Base-by-base conservation (phyloP, 495 filamentous ascomycete species). In the Glarea lozoyensis region DNA sequence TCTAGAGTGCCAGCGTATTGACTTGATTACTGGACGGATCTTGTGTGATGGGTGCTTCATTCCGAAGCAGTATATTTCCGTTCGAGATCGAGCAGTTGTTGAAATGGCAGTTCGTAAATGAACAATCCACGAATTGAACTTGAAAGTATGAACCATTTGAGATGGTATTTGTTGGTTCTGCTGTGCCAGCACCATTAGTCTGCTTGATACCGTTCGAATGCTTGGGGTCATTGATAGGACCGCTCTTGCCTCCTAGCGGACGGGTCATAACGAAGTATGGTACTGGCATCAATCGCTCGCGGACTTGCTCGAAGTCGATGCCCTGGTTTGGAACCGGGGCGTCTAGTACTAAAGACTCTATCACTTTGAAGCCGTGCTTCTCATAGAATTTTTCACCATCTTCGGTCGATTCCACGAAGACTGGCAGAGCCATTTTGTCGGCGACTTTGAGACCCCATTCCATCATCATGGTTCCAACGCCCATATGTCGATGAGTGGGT, bases 371-470 rank as follows among this genome's bases (percentile, higher is more conserved):
- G 7, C 66, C 67, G 39, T 58, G 45, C 27, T 46, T 48, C 49
- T 62, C 54, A 48, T 72, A 72, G 10, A 67, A 51, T 7, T 48
- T 38, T 15, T 60, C 58, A 10, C 65, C 70, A 12, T 51, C 37
- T n/a, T 60, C 59, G 5, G 65, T 67, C 4, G 67, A 40, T 43
- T 72, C 64, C 9, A 68, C 51, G 23, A 64, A 68, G 33, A 64
- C 55, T 31, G 60, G 58, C 2, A 72, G 42, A 15, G 56, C 54
- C 17, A 67, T 30, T 30, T 63, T 54, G 40, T 66, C 65, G 1
- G 66, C 65, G 37, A 60, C 55, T 34, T 60, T 23, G n/a, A 61
- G 54, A 10, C 68, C 69, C 68, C 66, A 72, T 25, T 62, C 42
- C 40, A 69, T 56, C 20, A 72, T 47, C 34, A 61, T 38, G 20